phyloP scores from a whole-genome alignment of 495 filamentous ascomycete genomes.

The Lepraria neglecta region DNA sequence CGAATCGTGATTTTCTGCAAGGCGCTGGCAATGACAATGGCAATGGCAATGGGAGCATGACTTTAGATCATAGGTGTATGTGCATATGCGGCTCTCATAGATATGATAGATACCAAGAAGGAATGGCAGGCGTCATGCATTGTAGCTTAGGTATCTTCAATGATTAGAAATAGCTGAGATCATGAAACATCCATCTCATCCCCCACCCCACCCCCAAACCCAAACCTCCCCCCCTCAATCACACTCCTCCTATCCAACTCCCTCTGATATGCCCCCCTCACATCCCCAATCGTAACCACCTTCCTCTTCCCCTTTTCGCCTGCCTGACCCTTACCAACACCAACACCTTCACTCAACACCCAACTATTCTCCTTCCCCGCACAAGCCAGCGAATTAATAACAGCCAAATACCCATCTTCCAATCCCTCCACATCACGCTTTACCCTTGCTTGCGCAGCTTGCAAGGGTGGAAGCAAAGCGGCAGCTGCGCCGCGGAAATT shows the following conservation, averaged over 20 bases:
- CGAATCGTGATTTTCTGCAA: not conserved
- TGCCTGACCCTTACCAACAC: constrained; percentile 19
- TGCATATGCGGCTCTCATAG: not conserved
- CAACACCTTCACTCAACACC: constrained; percentile 47
- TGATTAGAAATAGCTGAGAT: not conserved
- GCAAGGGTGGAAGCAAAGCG: constrained; percentile 62
- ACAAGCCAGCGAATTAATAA: constrained; percentile 83
- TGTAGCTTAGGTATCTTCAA: not conserved
- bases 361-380: constrained; percentile 77
- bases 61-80: not conserved
- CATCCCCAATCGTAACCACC: constrained; percentile 73
- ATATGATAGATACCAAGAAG: constrained; percentile 12
- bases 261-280: constrained; percentile 75
- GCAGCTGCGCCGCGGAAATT: constrained; percentile 87
- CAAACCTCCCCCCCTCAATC: constrained; percentile 56
- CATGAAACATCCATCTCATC: constrained; percentile 29
- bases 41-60: not conserved
- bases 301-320: constrained; percentile 27
- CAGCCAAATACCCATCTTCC: constrained; percentile 61
- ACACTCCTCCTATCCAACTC: constrained; percentile 73
- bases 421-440: constrained; percentile 50
- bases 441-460: constrained; percentile 49
- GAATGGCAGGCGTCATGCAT: not conserved
- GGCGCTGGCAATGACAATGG: constrained; percentile 6
- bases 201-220: constrained; percentile 46